phyloP scores from a whole-genome alignment of 1,139 yeast species.

The Williopsis jadinii region DNA sequence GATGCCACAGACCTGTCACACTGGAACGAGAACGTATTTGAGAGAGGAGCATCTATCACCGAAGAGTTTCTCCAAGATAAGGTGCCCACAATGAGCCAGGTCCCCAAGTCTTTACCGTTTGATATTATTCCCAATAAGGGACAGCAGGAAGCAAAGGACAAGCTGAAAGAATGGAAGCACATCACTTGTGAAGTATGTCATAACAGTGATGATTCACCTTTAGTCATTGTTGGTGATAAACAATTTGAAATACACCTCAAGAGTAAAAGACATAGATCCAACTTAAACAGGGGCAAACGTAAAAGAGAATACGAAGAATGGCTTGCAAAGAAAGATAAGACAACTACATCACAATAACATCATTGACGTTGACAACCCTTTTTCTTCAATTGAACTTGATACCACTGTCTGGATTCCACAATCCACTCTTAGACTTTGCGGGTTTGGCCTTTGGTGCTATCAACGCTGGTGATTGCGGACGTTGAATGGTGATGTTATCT shows the following conservation, averaged over 20 bases:
- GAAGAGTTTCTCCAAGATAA: conserved; percentile 31
- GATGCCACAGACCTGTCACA: conserved; percentile 65
- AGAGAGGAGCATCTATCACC: conserved; percentile 49
- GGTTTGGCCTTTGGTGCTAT: conserved; percentile 19
- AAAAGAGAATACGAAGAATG: conserved; percentile 39
- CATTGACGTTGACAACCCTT: not conserved
- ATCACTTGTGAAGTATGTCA: conserved; percentile 59
- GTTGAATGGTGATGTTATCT: not conserved
- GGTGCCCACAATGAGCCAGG: conserved; percentile 23
- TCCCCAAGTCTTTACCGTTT: conserved; percentile 30
- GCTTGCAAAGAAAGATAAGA: conserved; percentile 17
- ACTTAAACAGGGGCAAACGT: conserved; percentile 32
- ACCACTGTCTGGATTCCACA: conserved; percentile 32
- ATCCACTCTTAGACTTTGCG: conserved; percentile 15
- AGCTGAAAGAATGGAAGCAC: conserved; percentile 58
- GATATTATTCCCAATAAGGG: not conserved
- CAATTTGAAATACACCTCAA: conserved; percentile 62
- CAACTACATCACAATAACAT: not conserved
- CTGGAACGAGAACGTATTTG: conserved; percentile 55
- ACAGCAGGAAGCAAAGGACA: conserved; percentile 9
- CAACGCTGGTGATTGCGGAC: conserved; percentile 12
- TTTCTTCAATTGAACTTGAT: conserved; percentile 26
- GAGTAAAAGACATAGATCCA: conserved; percentile 56
- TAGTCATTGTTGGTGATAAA: conserved; percentile 67
- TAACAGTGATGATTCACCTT: conserved; percentile 45